These are phyloP conservation scores for Microbotryum scabiosae DNA, from an alignment of 1,284 basidiomycete genomes.

Conservation along the genomic window DNA sequence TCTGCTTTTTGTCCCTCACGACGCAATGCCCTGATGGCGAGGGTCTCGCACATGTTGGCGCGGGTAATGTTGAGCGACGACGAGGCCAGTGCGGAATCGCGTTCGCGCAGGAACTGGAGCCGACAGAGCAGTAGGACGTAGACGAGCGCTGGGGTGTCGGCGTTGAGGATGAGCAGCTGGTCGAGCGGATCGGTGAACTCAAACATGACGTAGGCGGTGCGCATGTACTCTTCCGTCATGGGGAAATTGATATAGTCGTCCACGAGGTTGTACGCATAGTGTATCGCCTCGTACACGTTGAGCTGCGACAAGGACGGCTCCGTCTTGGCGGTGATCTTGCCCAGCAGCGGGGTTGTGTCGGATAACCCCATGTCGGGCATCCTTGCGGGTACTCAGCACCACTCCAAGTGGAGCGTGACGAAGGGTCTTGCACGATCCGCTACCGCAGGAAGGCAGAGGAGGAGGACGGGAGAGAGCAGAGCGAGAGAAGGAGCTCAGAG, in stretches of 20 bases:
- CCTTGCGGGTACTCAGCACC: too few relatives aligned
- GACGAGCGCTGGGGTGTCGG: slow-evolving; percentile 22
- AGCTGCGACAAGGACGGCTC: too few relatives aligned
- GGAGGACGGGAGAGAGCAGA: too few relatives aligned
- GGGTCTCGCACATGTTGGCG: slow-evolving; percentile 35
- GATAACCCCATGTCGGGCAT: too few relatives aligned
- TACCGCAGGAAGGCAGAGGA: too few relatives aligned
- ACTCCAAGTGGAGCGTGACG: too few relatives aligned
- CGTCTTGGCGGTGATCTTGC: too few relatives aligned
- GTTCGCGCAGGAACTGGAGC: slow-evolving; percentile 27
- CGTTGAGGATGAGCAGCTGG: background rate
- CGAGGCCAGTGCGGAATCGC: slow-evolving; percentile 18
- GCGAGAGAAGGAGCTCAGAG: too few relatives aligned
- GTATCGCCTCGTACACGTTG: too few relatives aligned
- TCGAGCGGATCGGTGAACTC: slow-evolving; percentile 21
- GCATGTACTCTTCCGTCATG: slow-evolving; percentile 22
- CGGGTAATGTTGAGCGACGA: slow-evolving; percentile 32
- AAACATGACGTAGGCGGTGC: slow-evolving; percentile 19
- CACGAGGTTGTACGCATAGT: too few relatives aligned
- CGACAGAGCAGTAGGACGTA: slow-evolving; percentile 30
- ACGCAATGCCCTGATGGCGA: slow-evolving; percentile 34
- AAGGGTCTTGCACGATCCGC: too few relatives aligned
- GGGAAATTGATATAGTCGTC: slow-evolving; percentile 19
- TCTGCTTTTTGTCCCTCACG: slow-evolving; percentile 13
- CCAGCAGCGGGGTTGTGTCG: too few relatives aligned